A percentile compares a stretch with the other conserved stretches of the same genome.
Evolutionary conservation across 2,329 filamentous ascomycete species (phyloP).

Genomic region (Lachnellula cervina): DNA sequence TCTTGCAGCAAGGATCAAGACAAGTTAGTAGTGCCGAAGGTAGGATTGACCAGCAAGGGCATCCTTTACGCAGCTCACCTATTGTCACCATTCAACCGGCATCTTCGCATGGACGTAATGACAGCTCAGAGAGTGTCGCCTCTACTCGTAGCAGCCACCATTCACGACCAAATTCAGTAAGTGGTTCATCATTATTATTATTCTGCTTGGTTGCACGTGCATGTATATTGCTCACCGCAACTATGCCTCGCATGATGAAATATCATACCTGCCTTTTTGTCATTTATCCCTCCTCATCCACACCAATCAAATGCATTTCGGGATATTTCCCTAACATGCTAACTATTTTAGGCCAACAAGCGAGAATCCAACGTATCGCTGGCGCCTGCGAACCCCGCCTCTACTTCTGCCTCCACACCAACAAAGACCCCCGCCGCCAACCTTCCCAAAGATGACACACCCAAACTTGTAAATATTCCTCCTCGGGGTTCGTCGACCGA

Average conservation of each 20-base stretch:
- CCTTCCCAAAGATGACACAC: conserved; percentile 49
- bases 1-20: conserved; percentile 25
- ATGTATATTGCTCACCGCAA: not conserved
- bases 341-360: conserved; percentile 54
- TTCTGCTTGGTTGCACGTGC: conserved; percentile 4
- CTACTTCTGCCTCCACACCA: conserved; percentile 32
- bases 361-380: conserved; percentile 46
- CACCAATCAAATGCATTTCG: conserved; percentile 19
- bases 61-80: conserved; percentile 31
- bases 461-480: conserved; percentile 53
- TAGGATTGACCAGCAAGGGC: conserved; percentile 29
- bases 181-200: conserved; percentile 33
- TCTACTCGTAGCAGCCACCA: conserved; percentile 50
- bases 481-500: conserved; percentile 56
- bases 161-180: conserved; percentile 63
- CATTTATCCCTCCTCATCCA: conserved; percentile 28
- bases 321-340: conserved; percentile 36
- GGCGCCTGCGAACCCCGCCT: conserved; percentile 38
- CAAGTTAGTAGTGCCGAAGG: conserved; percentile 28
- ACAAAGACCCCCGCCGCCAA: conserved; percentile 33
- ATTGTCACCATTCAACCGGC: conserved; percentile 22
- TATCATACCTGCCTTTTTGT: conserved; percentile 12
- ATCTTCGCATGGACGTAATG: conserved; percentile 37
- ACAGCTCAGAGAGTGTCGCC: conserved; percentile 60
- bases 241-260: not conserved